Evolutionary conservation across 306 rosid species (phyloP), one percentile per base, ranked within the genome.

Genomic region (Pachyrhizus erosus): DNA sequence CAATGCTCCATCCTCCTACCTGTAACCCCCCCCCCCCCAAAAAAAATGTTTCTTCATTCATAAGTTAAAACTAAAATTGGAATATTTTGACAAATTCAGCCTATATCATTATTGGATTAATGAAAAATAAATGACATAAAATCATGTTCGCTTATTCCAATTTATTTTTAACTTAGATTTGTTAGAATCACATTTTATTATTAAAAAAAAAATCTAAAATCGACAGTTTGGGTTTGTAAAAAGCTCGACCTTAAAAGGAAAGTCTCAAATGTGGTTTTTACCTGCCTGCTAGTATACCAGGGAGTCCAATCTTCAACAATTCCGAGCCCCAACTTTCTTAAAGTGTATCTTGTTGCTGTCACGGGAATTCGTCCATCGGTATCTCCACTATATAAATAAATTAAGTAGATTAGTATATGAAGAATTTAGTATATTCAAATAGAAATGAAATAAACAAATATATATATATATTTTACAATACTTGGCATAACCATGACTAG

Each of bases 221-320:
- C 1, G 1, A 46, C 52, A 13, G 7, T 46, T 46, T 46, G 52
- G 18, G n/a, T 46, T 13, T 13, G 52, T 14, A 48, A 15, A 48
- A 48, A 2, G 2, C 48, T 43, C n/a, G n/a, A n/a, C n/a, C n/a
- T n/a, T n/a, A n/a, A n/a, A n/a, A n/a, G n/a, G n/a, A n/a, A n/a
- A 33, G 37, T 37, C 42, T 37, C 42, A 1, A 45, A 39, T 42
- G 48, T 42, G 39, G 12, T 23, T 65, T 69, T 74, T 60, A 88
- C 91, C 91, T 88, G 84, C 4, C 51, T 52, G 23, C 85, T 64
- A 23, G 85, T 86, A 78, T 82, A 88, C 93, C 90, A 88, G 0
- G 93, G 90, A 74, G 84, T 86, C 93, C 91, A 88, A 82, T 90
- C 90, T 75, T 86, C 24, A 33, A 69, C 68, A 23, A 84, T 77